Evolutionary conservation across 2,329 filamentous ascomycete species (phyloP).

Genomic region (Sarocladium kiliense): DNA sequence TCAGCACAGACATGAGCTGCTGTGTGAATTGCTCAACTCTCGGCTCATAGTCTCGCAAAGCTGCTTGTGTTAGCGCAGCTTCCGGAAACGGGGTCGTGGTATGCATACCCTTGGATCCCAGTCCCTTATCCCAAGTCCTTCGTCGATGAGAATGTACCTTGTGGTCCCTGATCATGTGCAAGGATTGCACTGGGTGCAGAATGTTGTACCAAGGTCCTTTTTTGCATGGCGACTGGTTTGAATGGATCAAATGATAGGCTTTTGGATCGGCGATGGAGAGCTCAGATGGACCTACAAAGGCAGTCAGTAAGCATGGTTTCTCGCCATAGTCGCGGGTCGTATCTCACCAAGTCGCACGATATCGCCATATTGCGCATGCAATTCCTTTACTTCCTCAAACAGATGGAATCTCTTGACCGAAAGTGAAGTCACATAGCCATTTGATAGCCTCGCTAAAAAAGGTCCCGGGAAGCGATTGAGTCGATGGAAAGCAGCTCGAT

Average conservation of each 20-base stretch:
- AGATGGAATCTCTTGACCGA: slow-evolving; percentile 17
- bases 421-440: slow-evolving; percentile 18
- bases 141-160: slow-evolving; percentile 24
- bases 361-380: slow-evolving; percentile 24
- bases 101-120: slow-evolving; percentile 10
- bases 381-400: slow-evolving; percentile 19
- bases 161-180: slow-evolving; percentile 24
- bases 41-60: slow-evolving; percentile 22
- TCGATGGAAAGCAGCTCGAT: slow-evolving; percentile 16
- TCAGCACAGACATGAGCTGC: slow-evolving; percentile 19
- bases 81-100: no score
- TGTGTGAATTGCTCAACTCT: slow-evolving; percentile 19
- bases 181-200: slow-evolving; percentile 20
- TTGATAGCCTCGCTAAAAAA: slow-evolving; percentile 15
- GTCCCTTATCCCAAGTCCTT: slow-evolving; percentile 23
- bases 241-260: slow-evolving; percentile 22
- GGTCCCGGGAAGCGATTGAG: slow-evolving; percentile 16
- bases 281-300: slow-evolving; percentile 22
- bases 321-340: background rate
- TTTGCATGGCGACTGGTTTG: slow-evolving; percentile 20
- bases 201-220: slow-evolving; percentile 30
- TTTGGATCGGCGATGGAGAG: slow-evolving; percentile 24
- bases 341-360: slow-evolving; percentile 23
- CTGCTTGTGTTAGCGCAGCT: no score
- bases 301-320: background rate